Evolutionary conservation across 2,329 filamentous ascomycete species (phyloP), one percentile per base, ranked within the genome.

Genomic region (Emmonsiellopsis sp.): DNA sequence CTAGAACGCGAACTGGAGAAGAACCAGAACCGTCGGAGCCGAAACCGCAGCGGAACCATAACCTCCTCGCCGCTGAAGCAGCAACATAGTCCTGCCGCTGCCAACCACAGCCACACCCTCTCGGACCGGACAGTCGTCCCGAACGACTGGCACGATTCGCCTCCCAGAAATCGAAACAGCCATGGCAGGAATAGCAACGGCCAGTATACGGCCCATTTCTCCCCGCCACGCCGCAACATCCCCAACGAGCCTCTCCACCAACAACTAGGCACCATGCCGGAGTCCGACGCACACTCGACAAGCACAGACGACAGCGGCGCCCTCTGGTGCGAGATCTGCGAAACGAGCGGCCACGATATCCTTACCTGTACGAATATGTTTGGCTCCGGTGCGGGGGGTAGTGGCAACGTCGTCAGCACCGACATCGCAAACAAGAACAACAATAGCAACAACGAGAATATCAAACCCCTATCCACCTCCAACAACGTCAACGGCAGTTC

Each of bases 261-360:
- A 15, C 67, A 65, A n/a, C 58, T 72, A 20, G 67, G 67, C 58
- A 66, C 64, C 26, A 73, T 69, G 69, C 72, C 66, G 40, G 73
- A 71, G 59, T 67, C 67, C 3, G 71, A 73, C 49, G 63, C 62
- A 34, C 65, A 57, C 37, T 59, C 85, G 68, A 87, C 86, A 38
- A 82, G 80, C 31, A 79, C 82, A 20, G 88, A 86, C 40, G 87
- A 90, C 66, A 84, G 79, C 62, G 87, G 83, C 67, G 81, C 79
- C 13, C 79, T 91, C 58, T 95, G 88, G 87, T 97, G 92, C 71
- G 93, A 97, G 72, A 93, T 97, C 57, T 97, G 92, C 73, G 91
- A 96, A 73, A 88, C 87, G 35, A 80, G 82, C 46, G 91, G 92
- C 13, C 92, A 97, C 66, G 92, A 97, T 63, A 95, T 97, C 56